Evolutionary conservation across 768 basidiomycete species (phyloP).

Genomic region (Strobilomyces confusus): DNA sequence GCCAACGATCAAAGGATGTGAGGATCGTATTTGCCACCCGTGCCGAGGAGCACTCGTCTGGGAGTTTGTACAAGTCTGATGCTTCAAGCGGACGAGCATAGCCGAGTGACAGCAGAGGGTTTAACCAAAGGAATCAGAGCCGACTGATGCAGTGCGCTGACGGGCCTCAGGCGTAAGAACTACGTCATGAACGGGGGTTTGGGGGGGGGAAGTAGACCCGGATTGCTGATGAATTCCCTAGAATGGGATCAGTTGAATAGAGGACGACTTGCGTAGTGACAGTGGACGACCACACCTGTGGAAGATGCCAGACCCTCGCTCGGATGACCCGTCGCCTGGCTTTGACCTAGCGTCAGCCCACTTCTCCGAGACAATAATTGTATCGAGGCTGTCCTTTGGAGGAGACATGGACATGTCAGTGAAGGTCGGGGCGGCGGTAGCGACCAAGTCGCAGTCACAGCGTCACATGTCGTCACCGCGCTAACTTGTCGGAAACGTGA

Average conservation of each 20-base stretch:
- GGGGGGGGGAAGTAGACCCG: constrained; percentile 36
- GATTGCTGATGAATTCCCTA: constrained; percentile 1
- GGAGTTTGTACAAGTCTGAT: constrained; percentile 76
- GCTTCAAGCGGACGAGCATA: constrained; percentile 79
- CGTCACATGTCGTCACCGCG: no score
- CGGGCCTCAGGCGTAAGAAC: constrained; percentile 60
- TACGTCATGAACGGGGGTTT: constrained; percentile 57
- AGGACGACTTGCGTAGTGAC: neutral
- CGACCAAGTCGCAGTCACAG: no score
- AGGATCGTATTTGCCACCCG: constrained; percentile 60
- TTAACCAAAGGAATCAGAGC: constrained; percentile 75
- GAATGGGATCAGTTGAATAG: neutral
- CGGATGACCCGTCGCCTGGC: no score
- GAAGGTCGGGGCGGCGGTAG: no score
- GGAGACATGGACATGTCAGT: no score
- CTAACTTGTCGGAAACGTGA: no score
- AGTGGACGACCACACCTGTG: neutral
- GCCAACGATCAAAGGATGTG: constrained; percentile 58
- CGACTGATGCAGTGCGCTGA: constrained; percentile 55
- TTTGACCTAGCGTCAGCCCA: no score
- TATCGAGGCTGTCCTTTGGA: no score
- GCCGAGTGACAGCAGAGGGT: constrained; percentile 65
- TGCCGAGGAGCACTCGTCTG: constrained; percentile 54
- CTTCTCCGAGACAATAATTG: no score
- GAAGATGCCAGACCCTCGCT: no score